These are phyloP conservation scores for Acorus gramineus DNA, from an alignment of 106 monocot genomes.

Conservation along the genomic window DNA sequence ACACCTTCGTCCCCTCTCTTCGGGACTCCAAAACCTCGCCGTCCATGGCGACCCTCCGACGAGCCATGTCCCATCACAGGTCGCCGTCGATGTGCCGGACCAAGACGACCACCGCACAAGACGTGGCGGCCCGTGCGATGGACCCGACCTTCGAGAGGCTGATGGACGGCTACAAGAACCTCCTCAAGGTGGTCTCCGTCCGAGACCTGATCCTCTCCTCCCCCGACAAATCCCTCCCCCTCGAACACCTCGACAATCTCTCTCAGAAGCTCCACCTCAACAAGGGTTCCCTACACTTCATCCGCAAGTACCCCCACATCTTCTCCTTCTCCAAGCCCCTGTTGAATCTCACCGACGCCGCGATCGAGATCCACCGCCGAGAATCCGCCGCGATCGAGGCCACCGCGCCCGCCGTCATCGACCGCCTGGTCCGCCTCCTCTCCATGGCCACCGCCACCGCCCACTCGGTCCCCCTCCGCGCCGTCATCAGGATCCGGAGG, in stretches of 20 bases:
- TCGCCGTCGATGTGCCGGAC: constrained; percentile 2
- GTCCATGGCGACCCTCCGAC: constrained; percentile 2
- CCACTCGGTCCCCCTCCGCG: constrained; percentile 51
- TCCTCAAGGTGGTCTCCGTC: constrained; percentile 41
- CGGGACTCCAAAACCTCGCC: neutral
- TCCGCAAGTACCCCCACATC: constrained; percentile 51
- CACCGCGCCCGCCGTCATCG: neutral
- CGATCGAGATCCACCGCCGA: constrained; percentile 19
- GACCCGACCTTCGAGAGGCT: constrained; percentile 84
- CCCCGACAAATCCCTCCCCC: constrained; percentile 31
- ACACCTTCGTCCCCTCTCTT: neutral
- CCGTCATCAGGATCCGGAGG: constrained; percentile 52
- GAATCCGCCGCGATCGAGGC: constrained; percentile 24
- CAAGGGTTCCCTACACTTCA: constrained; percentile 51
- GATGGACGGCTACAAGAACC: constrained; percentile 60
- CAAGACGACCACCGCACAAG: constrained; percentile 54
- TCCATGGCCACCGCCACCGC: constrained; percentile 20
- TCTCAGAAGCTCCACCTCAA: constrained; percentile 43
- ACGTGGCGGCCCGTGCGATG: constrained; percentile 40
- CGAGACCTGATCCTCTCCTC: constrained; percentile 59
- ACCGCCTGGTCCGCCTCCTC: constrained; percentile 31
- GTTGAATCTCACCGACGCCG: constrained; percentile 37
- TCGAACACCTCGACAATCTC: constrained; percentile 33
- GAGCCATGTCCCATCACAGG: too few species aligned
- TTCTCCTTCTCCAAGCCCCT: constrained; percentile 35